Conservation (phyloP, 495 filamentous ascomycete genomes). For the Talaromyces borbonicus region DNA sequence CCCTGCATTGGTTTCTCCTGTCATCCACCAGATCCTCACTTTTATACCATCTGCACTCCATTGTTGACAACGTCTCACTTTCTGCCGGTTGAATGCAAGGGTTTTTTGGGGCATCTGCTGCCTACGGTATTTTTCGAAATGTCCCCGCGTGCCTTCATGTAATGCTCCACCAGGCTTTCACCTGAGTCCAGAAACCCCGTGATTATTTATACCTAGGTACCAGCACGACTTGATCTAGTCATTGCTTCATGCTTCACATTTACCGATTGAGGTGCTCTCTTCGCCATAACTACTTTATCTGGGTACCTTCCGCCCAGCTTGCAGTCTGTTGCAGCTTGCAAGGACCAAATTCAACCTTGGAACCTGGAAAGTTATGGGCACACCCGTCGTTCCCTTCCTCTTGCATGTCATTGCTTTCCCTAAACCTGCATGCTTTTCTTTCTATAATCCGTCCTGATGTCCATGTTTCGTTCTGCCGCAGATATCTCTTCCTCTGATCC, state of each 20-base stretch:
- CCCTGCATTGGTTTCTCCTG: no score
- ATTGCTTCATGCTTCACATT: not conserved
- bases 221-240: not conserved
- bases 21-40: no score
- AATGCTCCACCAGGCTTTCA: not conserved
- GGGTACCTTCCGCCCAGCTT: no score
- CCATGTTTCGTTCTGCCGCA: constrained; percentile 34
- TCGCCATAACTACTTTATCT: no score
- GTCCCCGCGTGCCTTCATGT: not conserved
- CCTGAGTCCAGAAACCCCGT: not conserved
- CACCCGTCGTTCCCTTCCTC: not conserved
- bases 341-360: no score
- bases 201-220: not conserved
- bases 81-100: no score
- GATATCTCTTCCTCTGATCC: constrained; percentile 33
- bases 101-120: no score
- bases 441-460: constrained; percentile 23
- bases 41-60: no score
- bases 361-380: not conserved
- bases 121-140: not conserved
- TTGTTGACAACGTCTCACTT: no score
- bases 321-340: no score
- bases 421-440: not conserved
- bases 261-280: no score
- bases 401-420: not conserved